Percentiles rank a stretch among this genome's conserved stretches.
Conservation (phyloP, 225 moss, liverwort and hornwort genomes). For the Sphagnum tenellum region DNA sequence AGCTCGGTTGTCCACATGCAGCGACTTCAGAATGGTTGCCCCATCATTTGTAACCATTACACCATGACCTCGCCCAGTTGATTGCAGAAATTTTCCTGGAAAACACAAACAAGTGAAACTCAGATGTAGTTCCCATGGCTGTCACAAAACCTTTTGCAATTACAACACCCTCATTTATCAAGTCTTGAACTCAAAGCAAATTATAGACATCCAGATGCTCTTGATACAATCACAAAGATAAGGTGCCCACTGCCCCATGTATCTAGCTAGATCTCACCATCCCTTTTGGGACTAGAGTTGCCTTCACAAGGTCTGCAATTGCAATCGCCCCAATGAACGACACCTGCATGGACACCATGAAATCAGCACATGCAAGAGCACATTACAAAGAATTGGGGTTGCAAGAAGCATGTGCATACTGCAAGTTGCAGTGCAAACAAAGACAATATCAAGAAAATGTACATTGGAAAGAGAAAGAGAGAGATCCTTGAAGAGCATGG, state of each 20-base stretch:
- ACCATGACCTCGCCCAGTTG: constrained; percentile 84
- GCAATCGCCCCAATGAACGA: constrained; percentile 98
- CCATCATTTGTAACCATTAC: constrained; percentile 91
- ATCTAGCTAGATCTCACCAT: constrained; percentile 42
- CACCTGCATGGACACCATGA: constrained; percentile 30
- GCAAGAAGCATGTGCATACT: no score
- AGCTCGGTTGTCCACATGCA: constrained; percentile 95
- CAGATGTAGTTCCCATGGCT: not conserved
- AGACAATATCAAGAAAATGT: not conserved
- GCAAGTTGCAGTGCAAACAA: not conserved
- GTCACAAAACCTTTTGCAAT: not conserved
- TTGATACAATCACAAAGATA: no score
- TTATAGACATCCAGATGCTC: no score
- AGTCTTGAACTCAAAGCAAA: no score
- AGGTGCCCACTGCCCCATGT: no score
- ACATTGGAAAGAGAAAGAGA: not conserved
- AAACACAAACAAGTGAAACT: not conserved
- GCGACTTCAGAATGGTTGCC: constrained; percentile 92
- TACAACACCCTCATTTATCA: no score
- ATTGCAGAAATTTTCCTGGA: constrained; percentile 93
- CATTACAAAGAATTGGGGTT: no score
- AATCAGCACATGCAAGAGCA: no score
- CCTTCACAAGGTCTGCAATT: constrained; percentile 91
- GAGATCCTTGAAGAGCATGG: not conserved
- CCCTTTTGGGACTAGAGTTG: constrained; percentile 91